Conservation (phyloP, 495 filamentous ascomycete species). For the Bacidia rubella region DNA sequence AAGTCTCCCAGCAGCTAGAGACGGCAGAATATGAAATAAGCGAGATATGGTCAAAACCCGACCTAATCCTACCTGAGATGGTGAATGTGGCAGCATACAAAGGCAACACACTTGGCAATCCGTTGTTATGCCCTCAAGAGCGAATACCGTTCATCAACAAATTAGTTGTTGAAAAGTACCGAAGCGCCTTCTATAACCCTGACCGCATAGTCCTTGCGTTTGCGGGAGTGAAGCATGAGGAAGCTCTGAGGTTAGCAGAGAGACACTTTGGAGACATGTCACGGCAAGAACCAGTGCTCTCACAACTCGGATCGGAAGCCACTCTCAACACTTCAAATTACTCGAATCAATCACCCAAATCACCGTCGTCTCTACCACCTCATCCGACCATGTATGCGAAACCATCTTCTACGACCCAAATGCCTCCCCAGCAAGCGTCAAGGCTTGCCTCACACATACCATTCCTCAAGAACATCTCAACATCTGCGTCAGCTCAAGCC, state of each 20-base stretch:
- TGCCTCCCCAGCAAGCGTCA: conserved; percentile 32
- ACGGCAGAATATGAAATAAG: conserved; percentile 90
- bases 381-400: conserved; percentile 24
- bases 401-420: conserved; percentile 30
- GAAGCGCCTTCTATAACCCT: conserved; percentile 71
- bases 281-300: conserved; percentile 36
- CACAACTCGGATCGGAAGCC: conserved; percentile 34
- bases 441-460: conserved; percentile 71
- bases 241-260: conserved; percentile 68
- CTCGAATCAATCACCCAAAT: conserved; percentile 9
- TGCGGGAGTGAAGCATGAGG: conserved; percentile 72
- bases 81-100: conserved; percentile 91
- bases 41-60: conserved; percentile 96
- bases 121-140: conserved; percentile 80
- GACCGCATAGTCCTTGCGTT: conserved; percentile 91
- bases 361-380: conserved; percentile 27
- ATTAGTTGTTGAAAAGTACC: conserved; percentile 60
- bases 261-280: conserved; percentile 88
- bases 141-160: conserved; percentile 64
- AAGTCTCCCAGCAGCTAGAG: conserved; percentile 72
- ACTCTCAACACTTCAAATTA: conserved; percentile 21
- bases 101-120: conserved; percentile 90
- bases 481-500: conserved; percentile 47
- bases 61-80: conserved; percentile 89
- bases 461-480: conserved; percentile 83